Percentiles rank a stretch among this genome's conserved stretches.
These are phyloP conservation scores for Phenoliferia sp. DNA, from an alignment of 1,284 basidiomycete species.

Conservation along the genomic window DNA sequence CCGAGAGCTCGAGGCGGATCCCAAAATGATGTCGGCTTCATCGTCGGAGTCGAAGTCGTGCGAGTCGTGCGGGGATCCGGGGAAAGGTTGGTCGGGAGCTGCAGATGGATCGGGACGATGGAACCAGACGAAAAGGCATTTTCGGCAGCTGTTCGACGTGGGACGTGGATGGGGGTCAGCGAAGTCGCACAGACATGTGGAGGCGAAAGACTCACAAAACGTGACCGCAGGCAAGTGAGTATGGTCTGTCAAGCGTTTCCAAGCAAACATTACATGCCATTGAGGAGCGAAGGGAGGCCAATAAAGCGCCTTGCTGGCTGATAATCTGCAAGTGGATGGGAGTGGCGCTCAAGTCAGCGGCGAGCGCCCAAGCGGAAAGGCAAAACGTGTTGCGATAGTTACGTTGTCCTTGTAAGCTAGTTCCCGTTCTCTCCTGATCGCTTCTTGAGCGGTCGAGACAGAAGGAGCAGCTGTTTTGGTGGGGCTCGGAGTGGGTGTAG, in stretches of 20 bases:
- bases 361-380: background rate
- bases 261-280: constrained; percentile 27
- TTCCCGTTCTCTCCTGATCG: constrained; percentile 6
- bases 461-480: constrained; percentile 3
- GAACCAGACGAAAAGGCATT: constrained; percentile 30
- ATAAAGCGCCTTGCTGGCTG: constrained; percentile 10
- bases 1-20: background rate
- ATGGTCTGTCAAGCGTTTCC: constrained; percentile 27
- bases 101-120: constrained; percentile 22
- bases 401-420: constrained; percentile 18
- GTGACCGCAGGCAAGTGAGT: constrained; percentile 30
- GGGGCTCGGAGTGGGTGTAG: background rate
- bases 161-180: constrained; percentile 5
- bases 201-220: constrained; percentile 22
- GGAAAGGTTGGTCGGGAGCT: background rate
- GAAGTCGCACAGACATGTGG: background rate
- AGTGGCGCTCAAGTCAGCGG: background rate
- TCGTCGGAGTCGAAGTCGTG: background rate
- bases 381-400: background rate
- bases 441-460: background rate
- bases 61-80: background rate
- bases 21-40: background rate
- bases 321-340: constrained; percentile 11
- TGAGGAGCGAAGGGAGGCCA: constrained; percentile 14
- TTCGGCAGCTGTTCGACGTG: constrained; percentile 19